A percentile compares a stretch with the other conserved stretches of the same genome.
phyloP scores from a whole-genome alignment of 768 basidiomycete genomes.

The Boletus edulis region DNA sequence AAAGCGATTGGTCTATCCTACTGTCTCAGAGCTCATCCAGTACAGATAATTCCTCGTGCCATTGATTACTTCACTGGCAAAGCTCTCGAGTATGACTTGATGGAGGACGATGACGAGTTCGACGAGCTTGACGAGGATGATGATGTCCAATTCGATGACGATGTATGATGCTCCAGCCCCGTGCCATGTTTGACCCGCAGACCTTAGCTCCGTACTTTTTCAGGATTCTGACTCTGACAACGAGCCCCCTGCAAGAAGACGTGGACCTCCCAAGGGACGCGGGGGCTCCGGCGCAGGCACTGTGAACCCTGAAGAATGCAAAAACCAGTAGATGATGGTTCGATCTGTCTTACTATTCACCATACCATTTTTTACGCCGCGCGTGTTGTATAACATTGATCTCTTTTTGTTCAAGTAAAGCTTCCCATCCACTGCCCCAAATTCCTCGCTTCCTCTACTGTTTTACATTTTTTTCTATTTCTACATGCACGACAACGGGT shows the following conservation, averaged over 20 bases:
- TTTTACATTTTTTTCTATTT: not conserved
- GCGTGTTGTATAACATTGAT: conserved; percentile 14
- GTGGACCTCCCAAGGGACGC: conserved; percentile 57
- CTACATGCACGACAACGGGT: not conserved
- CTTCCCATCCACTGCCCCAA: not conserved
- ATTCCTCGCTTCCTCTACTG: not conserved
- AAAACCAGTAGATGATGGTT: conserved; percentile 66
- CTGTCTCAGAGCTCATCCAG: not conserved
- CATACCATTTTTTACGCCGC: conserved; percentile 18
- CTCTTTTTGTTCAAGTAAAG: conserved; percentile 13
- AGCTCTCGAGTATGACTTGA: conserved; percentile 78
- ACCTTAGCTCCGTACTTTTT: conserved; percentile 18
- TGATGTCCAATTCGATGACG: conserved; percentile 58
- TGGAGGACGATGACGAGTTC: conserved; percentile 55
- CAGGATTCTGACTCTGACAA: conserved; percentile 70
- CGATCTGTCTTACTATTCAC: conserved; percentile 7
- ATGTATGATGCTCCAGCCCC: conserved; percentile 38
- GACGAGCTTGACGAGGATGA: conserved; percentile 55
- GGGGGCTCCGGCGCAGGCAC: conserved; percentile 40
- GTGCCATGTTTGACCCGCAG: conserved; percentile 14
- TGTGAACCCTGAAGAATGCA: conserved; percentile 80
- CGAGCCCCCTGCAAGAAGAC: conserved; percentile 58
- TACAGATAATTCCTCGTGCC: conserved; percentile 88
- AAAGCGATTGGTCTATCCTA: conserved; percentile 8
- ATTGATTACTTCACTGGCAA: conserved; percentile 98